Conservation (phyloP, 2,329 filamentous ascomycete genomes). For the Penicillium brevicompactum region DNA sequence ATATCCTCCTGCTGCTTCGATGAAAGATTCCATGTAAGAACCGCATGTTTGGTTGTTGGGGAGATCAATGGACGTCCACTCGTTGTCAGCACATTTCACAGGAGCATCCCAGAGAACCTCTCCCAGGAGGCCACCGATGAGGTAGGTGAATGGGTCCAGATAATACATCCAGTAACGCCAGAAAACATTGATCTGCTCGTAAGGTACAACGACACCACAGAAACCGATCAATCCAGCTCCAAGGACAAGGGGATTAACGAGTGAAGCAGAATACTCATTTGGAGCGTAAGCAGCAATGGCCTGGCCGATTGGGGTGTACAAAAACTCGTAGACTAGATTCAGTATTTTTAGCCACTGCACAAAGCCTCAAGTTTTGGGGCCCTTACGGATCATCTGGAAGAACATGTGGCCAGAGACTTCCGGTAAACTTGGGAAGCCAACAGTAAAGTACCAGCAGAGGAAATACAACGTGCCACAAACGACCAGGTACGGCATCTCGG, state of each 20-base stretch:
- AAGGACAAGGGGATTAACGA: background rate
- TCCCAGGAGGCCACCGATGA: background rate
- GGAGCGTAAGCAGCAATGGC: background rate
- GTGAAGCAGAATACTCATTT: background rate
- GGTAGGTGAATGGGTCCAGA: constrained; percentile 32
- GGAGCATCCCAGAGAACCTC: too few relatives aligned
- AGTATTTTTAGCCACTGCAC: too few relatives aligned
- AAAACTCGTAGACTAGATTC: background rate
- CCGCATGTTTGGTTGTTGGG: too few relatives aligned
- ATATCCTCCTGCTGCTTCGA: too few relatives aligned
- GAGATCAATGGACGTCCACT: too few relatives aligned
- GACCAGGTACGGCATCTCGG: background rate
- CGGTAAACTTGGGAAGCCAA: background rate
- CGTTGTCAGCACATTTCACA: too few relatives aligned
- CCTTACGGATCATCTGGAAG: background rate
- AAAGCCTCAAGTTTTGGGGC: too few relatives aligned
- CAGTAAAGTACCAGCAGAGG: background rate
- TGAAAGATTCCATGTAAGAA: too few relatives aligned
- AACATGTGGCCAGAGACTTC: background rate
- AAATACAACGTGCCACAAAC: background rate
- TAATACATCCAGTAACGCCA: constrained; percentile 35
- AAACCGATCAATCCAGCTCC: constrained; percentile 19
- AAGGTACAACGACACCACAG: constrained; percentile 32
- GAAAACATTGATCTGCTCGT: constrained; percentile 29
- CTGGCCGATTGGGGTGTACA: background rate